Evolutionary conservation across 148 eudicot species (phyloP), one percentile per base, ranked within the genome.

Genomic region (Limonium bicolor): DNA sequence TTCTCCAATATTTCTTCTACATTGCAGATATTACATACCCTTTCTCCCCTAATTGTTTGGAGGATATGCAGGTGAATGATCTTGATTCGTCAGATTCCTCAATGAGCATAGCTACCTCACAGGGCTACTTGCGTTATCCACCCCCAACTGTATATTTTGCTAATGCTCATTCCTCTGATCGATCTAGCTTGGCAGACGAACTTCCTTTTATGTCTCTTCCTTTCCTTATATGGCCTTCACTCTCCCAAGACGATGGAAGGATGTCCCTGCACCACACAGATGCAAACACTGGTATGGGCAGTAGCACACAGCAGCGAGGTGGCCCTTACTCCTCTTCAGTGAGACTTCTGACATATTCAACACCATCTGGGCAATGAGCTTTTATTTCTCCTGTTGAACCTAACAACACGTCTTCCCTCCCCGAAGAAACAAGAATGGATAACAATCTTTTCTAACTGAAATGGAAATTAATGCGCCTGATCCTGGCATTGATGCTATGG

Each of bases 281-380:
- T 64, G 58, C 53, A 13, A 63, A 63, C 51, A 50, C 40, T 34
- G 59, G 52, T 59, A 47, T 66, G 36, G 58, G 45, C 34, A 65
- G 50, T 64, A 32, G 66, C 29, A 76, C 58, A 45, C 69, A 71
- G 42, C 63, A 80, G 51, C 62, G 34, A 32, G 86, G 76, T 25
- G n/a, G n/a, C n/a, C n/a, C n/a, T n/a, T n/a, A n/a, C n/a, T 52
- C 94, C 49, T 59, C 77, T 23, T 82, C 96, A 8, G 75, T 79
- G 46, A 73, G 90, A 48, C 77, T 87, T 64, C 72, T 87, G 48
- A 87, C 96, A 46, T 87, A 87, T 56, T 79, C 96, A 22, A 83
- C 94, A 51, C 88, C 96, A 13, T 66, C 83, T 15, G 96, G 94
- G 27, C 94, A 82, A 87, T 66, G 96, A 87, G 53, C 82, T 87